Evolutionary conservation across 768 basidiomycete species (phyloP).

Genomic region (Suillus clintonianus): DNA sequence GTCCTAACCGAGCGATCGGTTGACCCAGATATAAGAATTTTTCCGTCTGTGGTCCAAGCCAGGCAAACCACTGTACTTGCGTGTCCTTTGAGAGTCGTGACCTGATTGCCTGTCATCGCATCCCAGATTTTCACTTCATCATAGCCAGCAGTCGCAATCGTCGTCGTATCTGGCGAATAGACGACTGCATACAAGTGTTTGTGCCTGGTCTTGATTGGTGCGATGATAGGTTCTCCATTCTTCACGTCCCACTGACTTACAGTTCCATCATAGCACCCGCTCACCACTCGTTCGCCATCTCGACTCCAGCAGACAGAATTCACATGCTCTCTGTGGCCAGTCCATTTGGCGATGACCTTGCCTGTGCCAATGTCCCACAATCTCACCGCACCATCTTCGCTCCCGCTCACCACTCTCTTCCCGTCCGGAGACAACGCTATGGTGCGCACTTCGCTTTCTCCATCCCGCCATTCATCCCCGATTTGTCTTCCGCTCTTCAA

Average conservation of each 20-base stretch:
- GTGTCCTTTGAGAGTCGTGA: neutral
- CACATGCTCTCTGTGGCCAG: neutral
- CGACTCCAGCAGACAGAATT: neutral
- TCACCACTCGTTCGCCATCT: neutral
- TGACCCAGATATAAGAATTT: neutral
- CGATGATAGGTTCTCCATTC: neutral
- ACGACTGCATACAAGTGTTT: too few relatives aligned
- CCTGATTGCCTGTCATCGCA: neutral
- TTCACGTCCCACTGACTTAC: neutral
- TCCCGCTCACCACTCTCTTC: neutral
- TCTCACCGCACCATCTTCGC: neutral
- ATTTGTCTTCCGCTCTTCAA: neutral
- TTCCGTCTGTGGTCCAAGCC: neutral
- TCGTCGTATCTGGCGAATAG: conserved; percentile 2
- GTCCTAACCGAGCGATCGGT: neutral
- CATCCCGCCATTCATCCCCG: neutral
- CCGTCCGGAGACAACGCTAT: neutral
- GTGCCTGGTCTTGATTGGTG: neutral
- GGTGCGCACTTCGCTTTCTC: neutral
- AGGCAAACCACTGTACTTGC: neutral
- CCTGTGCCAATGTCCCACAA: neutral
- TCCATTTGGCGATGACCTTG: neutral
- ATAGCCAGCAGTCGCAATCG: neutral
- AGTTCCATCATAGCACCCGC: neutral
- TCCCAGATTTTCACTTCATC: neutral